Percentiles rank a stretch among this genome's conserved stretches.
Evolutionary conservation across 306 rosid species (phyloP).

Genomic region (Purshia tridentata): DNA sequence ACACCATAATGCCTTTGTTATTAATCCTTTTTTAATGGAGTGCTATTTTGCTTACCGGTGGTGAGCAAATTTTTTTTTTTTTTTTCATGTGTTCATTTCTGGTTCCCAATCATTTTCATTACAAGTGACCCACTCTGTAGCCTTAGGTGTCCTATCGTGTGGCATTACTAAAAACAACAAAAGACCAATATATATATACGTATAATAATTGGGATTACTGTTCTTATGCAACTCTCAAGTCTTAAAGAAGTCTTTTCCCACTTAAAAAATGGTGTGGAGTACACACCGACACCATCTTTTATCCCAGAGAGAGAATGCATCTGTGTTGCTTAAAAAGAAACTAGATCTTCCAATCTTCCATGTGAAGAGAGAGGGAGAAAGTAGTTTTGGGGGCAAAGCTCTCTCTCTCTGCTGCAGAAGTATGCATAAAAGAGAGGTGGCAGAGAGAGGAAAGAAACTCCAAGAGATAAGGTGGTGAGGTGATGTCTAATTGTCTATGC

Average conservation of each 20-base stretch:
- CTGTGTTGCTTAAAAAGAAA: neutral
- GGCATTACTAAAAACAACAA: conserved; percentile 33
- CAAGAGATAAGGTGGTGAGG: conserved; percentile 23
- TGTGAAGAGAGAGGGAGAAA: conserved; percentile 22
- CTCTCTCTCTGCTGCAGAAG: neutral
- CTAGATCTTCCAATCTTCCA: conserved; percentile 15
- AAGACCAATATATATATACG: no score
- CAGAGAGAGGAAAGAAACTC: conserved; percentile 12
- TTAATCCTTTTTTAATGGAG: no score
- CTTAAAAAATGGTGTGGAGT: conserved; percentile 18
- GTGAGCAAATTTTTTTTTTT: no score
- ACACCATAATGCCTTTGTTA: no score
- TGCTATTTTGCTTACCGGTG: no score
- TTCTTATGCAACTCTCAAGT: no score
- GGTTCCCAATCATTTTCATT: conserved; percentile 1
- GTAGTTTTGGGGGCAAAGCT: conserved; percentile 4
- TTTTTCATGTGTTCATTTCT: neutral
- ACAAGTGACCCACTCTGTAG: conserved; percentile 24
- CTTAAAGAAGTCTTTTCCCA: conserved; percentile 11
- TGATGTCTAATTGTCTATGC: conserved; percentile 4
- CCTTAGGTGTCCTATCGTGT: conserved; percentile 28
- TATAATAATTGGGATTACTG: no score
- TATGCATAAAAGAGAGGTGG: conserved; percentile 19
- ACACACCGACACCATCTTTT: conserved; percentile 38
- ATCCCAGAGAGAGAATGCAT: neutral